Percentiles rank a stretch among this genome's conserved stretches.
phyloP scores from a whole-genome alignment of 495 filamentous ascomycete species.

The Annulohypoxylon moriforme region DNA sequence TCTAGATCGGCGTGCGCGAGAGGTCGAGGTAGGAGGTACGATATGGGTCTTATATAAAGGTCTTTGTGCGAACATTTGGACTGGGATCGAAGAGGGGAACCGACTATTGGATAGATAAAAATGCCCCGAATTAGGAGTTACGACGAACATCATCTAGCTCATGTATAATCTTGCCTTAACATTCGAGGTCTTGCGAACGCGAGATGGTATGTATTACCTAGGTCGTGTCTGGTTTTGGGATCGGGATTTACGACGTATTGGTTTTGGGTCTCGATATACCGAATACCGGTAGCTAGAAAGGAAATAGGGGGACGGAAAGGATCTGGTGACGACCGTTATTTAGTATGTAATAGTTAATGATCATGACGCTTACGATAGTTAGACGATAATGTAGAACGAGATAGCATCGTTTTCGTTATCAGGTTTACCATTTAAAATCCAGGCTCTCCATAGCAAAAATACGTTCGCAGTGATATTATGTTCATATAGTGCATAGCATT shows the following conservation, averaged over 20 bases:
- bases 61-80: slow-evolving; percentile 5
- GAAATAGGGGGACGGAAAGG: neutral
- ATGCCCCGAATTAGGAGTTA: neutral
- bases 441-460: neutral
- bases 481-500: neutral
- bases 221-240: slow-evolving; percentile 7
- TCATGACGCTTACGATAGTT: slow-evolving; percentile 48
- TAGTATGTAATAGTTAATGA: slow-evolving; percentile 36
- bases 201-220: slow-evolving; percentile 12
- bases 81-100: neutral
- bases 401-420: slow-evolving; percentile 47
- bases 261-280: slow-evolving; percentile 10
- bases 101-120: neutral
- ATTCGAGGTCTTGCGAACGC: slow-evolving; percentile 13
- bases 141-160: neutral
- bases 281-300: neutral
- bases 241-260: slow-evolving; percentile 13
- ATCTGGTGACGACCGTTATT: slow-evolving; percentile 6
- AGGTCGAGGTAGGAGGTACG: neutral
- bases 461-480: neutral
- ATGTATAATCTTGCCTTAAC: slow-evolving; percentile 2
- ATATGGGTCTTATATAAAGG: neutral
- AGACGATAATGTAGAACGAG: slow-evolving; percentile 47
- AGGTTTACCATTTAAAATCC: neutral
- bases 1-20: neutral